Evolutionary conservation across 305 asterid genomes (phyloP).

Genomic region (Fraxinus nigra): DNA sequence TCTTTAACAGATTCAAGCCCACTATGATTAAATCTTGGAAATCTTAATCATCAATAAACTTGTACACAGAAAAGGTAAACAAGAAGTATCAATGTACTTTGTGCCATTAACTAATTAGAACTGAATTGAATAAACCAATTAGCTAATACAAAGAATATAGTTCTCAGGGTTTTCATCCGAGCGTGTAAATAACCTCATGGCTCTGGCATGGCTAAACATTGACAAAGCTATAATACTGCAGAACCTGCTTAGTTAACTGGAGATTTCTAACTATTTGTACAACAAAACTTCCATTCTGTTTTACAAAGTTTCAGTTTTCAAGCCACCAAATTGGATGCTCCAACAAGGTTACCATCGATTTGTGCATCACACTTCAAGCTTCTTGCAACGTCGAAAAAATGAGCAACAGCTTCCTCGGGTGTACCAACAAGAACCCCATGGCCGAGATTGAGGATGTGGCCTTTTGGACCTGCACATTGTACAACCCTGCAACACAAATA

Average conservation of each 20-base stretch:
- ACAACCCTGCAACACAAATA: slow-evolving; percentile 61
- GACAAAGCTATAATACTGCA: neutral
- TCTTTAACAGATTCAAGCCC: neutral
- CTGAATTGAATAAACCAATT: neutral
- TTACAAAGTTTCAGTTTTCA: slow-evolving; percentile 29
- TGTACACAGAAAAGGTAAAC: neutral
- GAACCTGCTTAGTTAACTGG: neutral
- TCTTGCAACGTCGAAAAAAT: slow-evolving; percentile 80
- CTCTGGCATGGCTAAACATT: neutral
- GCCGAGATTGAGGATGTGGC: slow-evolving; percentile 89
- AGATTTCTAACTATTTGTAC: neutral
- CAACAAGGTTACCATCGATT: slow-evolving; percentile 23
- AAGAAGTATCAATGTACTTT: neutral
- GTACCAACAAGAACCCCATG: slow-evolving; percentile 97
- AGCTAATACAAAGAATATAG: neutral
- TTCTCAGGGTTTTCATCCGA: neutral
- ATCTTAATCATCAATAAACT: neutral
- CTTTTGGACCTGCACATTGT: slow-evolving; percentile 64
- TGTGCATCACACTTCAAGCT: slow-evolving; percentile 51
- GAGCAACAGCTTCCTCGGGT: slow-evolving; percentile 89
- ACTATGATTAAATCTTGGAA: neutral
- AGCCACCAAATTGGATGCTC: slow-evolving; percentile 45
- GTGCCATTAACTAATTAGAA: neutral
- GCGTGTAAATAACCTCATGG: neutral
- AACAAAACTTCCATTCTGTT: slow-evolving; percentile 14